These are phyloP conservation scores for Gentiana dahurica DNA, from an alignment of 257 asterid genomes.

Conservation along the genomic window DNA sequence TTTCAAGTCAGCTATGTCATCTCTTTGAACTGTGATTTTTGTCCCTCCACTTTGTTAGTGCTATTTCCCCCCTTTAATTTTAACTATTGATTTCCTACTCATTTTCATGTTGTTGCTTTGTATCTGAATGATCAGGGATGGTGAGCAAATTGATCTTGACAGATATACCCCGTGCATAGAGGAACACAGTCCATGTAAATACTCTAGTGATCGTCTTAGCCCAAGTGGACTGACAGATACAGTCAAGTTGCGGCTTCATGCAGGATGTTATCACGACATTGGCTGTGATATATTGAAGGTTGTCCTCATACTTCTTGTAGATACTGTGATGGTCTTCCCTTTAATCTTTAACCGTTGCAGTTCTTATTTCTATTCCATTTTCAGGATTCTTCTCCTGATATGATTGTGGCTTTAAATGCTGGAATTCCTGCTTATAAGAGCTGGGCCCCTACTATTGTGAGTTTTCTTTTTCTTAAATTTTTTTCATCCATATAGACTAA, in stretches of 20 bases:
- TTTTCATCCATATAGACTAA: neutral
- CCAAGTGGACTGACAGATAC: constrained; percentile 10
- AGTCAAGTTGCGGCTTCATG: constrained; percentile 48
- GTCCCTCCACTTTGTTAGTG: too few relatives aligned
- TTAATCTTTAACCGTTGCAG: neutral
- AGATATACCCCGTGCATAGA: constrained; percentile 45
- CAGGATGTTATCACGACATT: constrained; percentile 76
- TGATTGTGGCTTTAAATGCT: constrained; percentile 79
- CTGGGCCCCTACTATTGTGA: constrained; percentile 90
- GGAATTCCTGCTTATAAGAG: constrained; percentile 85
- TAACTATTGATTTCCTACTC: too few relatives aligned
- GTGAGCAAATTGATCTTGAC: constrained; percentile 46
- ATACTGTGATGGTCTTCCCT: neutral
- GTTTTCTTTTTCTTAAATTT: constrained; percentile 13
- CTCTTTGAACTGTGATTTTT: too few relatives aligned
- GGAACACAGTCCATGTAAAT: constrained; percentile 56
- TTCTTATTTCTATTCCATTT: constrained; percentile 11
- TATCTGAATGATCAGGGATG: constrained; percentile 43
- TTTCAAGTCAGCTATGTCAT: too few relatives aligned
- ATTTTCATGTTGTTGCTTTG: constrained; percentile 2
- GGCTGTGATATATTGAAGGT: constrained; percentile 53
- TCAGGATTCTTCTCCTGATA: constrained; percentile 53
- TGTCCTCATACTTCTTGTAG: constrained; percentile 2
- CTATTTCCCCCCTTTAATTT: too few relatives aligned
- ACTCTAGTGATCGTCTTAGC: constrained; percentile 13